Evolutionary conservation across 116 monocot genomes (phyloP), one percentile per base, ranked within the genome.

Genomic region (Phalaenopsis hybrid): DNA sequence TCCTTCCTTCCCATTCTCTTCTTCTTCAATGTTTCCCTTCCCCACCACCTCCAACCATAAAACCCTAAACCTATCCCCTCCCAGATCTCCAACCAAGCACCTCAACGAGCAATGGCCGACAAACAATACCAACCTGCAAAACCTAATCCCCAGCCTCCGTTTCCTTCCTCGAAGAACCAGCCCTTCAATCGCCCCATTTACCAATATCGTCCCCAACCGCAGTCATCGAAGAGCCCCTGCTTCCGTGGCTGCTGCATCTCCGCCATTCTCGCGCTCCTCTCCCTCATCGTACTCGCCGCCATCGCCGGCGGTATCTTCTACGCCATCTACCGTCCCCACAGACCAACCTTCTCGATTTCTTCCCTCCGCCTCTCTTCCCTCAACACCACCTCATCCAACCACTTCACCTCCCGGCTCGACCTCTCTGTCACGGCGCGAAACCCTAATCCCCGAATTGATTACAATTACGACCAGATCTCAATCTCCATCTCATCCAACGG

Each of bases 81-180:
- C 55, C 12, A 55, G 15, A 13, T 55, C 55, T 55, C 8, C 25
- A 28, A 67, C 25, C 28, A 67, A 67, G 28, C 67, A 8, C 25
- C 21, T 25, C 67, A 67, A 67, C 67, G 1, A 28, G 67, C 67
- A 67, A 67, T 67, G 67, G 67, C 67, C 67, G 67, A 67, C 67
- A 67, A 10, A 7, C 25, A 10, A 28, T 67, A 67, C 10, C 15
- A 55, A 12, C 55, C 55, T 12, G 21, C 23, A 28, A 67, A 67
- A 28, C 67, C 28, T 28, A 67, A 67, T 28, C 67, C 67, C 28
- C 67, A 28, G 25, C 85, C 87, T 18, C 33, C 87, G 9, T 91
- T 93, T 76, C 88, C 91, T 6, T 80, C 93, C 31, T 78, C 91
- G 55, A 94, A 94, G 76, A 49, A 89, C 67, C 95, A 91, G 87